Percentiles rank a stretch among this genome's conserved stretches.
Evolutionary conservation across 257 asterid species (phyloP).

Genomic region (Primulina huaijiensis): DNA sequence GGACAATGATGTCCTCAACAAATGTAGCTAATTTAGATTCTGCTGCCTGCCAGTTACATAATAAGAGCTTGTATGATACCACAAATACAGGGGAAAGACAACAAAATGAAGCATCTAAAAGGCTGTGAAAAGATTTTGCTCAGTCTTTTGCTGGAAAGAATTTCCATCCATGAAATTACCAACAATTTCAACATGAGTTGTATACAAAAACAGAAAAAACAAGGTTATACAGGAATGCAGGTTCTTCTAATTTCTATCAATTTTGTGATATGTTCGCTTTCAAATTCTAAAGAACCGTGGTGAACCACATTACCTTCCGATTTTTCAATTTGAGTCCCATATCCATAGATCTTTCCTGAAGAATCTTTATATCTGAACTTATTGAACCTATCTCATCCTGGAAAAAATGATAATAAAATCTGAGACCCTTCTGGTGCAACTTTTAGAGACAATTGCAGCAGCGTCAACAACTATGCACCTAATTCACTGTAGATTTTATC

Average conservation of each 20-base stretch:
- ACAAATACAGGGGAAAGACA: constrained; percentile 10
- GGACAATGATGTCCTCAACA: constrained; percentile 95
- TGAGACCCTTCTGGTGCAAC: constrained; percentile 23
- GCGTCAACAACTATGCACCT: constrained; percentile 6
- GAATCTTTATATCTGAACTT: constrained; percentile 93
- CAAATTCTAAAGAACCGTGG: constrained; percentile 8
- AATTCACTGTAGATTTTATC: constrained; percentile 3
- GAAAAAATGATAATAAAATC: constrained; percentile 29
- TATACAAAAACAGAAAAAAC: neutral
- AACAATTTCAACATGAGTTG: neutral
- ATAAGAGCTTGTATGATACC: constrained; percentile 25
- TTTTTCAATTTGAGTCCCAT: constrained; percentile 98
- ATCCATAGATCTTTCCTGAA: constrained; percentile 97
- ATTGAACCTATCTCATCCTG: constrained; percentile 96
- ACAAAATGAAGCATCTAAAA: constrained; percentile 21
- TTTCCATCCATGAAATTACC: neutral
- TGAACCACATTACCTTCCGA: constrained; percentile 67
- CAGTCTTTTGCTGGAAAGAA: neutral
- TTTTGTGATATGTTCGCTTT: constrained; percentile 3
- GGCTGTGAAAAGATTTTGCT: neutral
- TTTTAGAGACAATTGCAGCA: neutral
- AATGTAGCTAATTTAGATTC: constrained; percentile 90
- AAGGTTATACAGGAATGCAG: neutral
- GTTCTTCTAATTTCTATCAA: constrained; percentile 5
- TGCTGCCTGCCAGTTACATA: constrained; percentile 62